These are phyloP conservation scores for Globisporangium heterothallicum DNA, from an alignment of 352 stramenopile species.

Conservation along the genomic window DNA sequence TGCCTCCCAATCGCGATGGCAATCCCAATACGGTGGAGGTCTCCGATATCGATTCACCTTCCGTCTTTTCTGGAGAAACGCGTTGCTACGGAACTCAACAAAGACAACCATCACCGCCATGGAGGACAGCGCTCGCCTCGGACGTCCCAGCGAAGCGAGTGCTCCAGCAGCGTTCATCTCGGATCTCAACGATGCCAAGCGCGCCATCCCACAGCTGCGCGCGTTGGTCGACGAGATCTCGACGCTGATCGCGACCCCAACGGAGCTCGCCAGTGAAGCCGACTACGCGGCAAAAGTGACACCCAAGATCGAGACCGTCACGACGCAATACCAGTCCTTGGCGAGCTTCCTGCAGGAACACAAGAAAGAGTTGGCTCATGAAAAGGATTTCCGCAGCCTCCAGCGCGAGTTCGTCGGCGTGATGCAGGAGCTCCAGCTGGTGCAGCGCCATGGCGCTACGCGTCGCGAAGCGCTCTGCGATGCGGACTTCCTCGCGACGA, in stretches of 20 bases:
- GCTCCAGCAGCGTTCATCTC: slow-evolving; percentile 20
- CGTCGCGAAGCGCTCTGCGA: slow-evolving; percentile 65
- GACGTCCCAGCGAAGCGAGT: neutral
- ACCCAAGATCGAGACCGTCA: slow-evolving; percentile 50
- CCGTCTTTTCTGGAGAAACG: too few relatives aligned
- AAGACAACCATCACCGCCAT: neutral
- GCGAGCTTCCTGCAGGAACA: slow-evolving; percentile 57
- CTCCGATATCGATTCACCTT: too few relatives aligned
- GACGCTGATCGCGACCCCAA: slow-evolving; percentile 24
- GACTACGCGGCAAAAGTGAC: slow-evolving; percentile 45
- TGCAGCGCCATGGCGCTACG: slow-evolving; percentile 43
- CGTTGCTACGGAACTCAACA: too few relatives aligned
- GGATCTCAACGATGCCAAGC: slow-evolving; percentile 39
- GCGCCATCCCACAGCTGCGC: slow-evolving; percentile 27
- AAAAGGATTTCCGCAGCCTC: slow-evolving; percentile 41
- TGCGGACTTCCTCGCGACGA: slow-evolving; percentile 52
- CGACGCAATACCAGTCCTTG: slow-evolving; percentile 53
- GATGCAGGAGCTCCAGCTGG: slow-evolving; percentile 70
- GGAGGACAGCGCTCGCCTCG: too few relatives aligned
- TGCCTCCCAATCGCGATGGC: too few relatives aligned
- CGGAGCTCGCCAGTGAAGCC: slow-evolving; percentile 37
- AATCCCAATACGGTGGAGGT: too few relatives aligned
- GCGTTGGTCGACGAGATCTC: slow-evolving; percentile 34
- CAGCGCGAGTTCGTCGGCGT: slow-evolving; percentile 56
- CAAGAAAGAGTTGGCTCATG: slow-evolving; percentile 41